Evolutionary conservation across 371 early-diverging fungal genomes (phyloP).

Genomic region (Mucor irregularis): DNA sequence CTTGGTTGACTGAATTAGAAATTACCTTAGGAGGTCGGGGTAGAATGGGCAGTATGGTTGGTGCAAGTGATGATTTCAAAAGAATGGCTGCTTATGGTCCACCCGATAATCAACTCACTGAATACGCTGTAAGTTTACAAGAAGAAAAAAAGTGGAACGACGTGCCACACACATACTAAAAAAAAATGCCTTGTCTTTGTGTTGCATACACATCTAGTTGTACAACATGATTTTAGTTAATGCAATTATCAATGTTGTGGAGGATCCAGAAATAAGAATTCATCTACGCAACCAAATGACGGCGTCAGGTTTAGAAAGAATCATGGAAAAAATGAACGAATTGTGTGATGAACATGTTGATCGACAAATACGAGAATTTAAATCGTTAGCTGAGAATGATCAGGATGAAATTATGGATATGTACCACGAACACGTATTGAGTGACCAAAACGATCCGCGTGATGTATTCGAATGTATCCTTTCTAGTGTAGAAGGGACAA

Average conservation of each 20-base stretch:
- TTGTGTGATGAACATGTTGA: conserved; percentile 71
- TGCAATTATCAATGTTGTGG: conserved; percentile 78
- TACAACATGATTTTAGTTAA: conserved; percentile 84
- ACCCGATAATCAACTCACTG: conserved; percentile 73
- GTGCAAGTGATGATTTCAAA: conserved; percentile 76
- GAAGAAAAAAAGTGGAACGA: no score
- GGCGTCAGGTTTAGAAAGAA: conserved; percentile 68
- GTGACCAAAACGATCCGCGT: conserved; percentile 78
- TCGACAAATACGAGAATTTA: conserved; percentile 75
- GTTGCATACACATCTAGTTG: conserved; percentile 46
- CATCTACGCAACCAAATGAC: conserved; percentile 80
- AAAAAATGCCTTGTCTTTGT: no score
- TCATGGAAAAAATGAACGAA: conserved; percentile 73
- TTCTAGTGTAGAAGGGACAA: conserved; percentile 71
- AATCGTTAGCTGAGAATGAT: conserved; percentile 73
- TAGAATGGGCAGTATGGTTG: conserved; percentile 83
- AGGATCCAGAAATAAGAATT: conserved; percentile 75
- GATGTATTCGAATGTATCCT: conserved; percentile 81
- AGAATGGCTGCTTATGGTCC: conserved; percentile 58
- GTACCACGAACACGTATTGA: conserved; percentile 72
- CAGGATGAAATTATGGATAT: conserved; percentile 78
- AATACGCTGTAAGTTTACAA: conserved; percentile 60
- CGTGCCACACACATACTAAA: no score
- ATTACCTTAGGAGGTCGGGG: conserved; percentile 76
- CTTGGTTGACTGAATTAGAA: conserved; percentile 79